Conservation (phyloP, 2,329 filamentous ascomycete species). For the Fusarium abutilonis region DNA sequence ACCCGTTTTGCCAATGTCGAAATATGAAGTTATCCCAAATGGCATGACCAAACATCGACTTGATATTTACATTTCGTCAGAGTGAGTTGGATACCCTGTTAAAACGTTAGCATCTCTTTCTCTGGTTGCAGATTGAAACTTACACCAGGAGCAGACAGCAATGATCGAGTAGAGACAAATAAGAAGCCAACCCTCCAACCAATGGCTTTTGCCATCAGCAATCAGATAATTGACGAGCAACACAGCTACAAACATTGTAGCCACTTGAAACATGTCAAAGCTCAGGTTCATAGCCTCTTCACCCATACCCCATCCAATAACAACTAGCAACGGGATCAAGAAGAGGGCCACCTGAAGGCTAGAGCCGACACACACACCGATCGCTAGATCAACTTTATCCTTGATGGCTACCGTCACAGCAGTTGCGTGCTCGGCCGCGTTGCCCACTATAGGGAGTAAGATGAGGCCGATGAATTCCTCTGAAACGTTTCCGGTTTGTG, state of each 20-base stretch:
- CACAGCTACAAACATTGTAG: constrained; percentile 83
- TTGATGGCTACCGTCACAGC: constrained; percentile 82
- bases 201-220: constrained; percentile 83
- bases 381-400: constrained; percentile 87
- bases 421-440: constrained; percentile 83
- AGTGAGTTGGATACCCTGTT: constrained; percentile 36
- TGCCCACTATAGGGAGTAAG: constrained; percentile 83
- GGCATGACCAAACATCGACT: too few species aligned
- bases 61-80: constrained; percentile 5
- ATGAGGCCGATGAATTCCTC: constrained; percentile 84
- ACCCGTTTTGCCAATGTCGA: too few species aligned
- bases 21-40: not conserved
- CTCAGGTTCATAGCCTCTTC: constrained; percentile 79
- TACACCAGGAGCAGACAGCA: constrained; percentile 72
- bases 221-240: constrained; percentile 89
- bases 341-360: constrained; percentile 85
- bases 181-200: constrained; percentile 79
- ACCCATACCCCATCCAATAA: constrained; percentile 81
- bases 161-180: constrained; percentile 85
- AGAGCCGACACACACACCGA: constrained; percentile 81
- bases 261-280: constrained; percentile 90
- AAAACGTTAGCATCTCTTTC: constrained; percentile 11
- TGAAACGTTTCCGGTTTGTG: constrained; percentile 67
- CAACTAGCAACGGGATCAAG: constrained; percentile 78
- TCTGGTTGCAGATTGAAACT: constrained; percentile 46